A percentile compares a stretch with the other conserved stretches of the same genome.
Conservation (phyloP, 2,329 filamentous ascomycete species). For the Colletotrichum sp. region DNA sequence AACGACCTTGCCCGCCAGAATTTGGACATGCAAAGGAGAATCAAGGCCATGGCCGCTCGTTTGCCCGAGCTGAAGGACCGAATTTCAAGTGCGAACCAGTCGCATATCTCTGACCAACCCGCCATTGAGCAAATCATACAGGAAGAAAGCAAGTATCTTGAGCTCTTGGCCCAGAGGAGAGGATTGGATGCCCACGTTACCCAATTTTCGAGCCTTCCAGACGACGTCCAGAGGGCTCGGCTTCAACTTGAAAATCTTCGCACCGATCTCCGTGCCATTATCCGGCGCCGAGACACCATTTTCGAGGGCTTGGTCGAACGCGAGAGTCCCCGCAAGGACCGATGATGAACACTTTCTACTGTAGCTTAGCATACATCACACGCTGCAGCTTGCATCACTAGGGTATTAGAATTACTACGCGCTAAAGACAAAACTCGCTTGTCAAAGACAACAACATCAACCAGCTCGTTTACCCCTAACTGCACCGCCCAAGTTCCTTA, state of each 20-base stretch:
- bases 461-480: constrained; percentile 64
- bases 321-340: constrained; percentile 57
- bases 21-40: constrained; percentile 73
- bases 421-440: constrained; percentile 23
- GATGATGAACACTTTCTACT: constrained; percentile 27
- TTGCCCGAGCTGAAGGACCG: constrained; percentile 70
- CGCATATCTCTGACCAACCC: constrained; percentile 40
- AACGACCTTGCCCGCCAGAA: constrained; percentile 71
- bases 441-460: constrained; percentile 25
- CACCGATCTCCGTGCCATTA: constrained; percentile 65
- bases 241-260: constrained; percentile 73
- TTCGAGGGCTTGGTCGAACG: constrained; percentile 76
- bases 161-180: constrained; percentile 62
- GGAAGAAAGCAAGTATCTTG: constrained; percentile 64
- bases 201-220: constrained; percentile 75
- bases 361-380: constrained; percentile 1
- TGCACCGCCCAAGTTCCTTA: constrained; percentile 74
- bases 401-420: constrained; percentile 3
- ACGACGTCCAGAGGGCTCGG: constrained; percentile 71
- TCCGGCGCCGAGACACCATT: constrained; percentile 69
- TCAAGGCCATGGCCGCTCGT: constrained; percentile 70
- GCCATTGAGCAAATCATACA: constrained; percentile 63
- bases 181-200: constrained; percentile 66
- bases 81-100: constrained; percentile 45
- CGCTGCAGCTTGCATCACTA: not conserved